Base-by-base conservation (phyloP, 1,284 basidiomycete species). In the Peniophora sp. region DNA sequence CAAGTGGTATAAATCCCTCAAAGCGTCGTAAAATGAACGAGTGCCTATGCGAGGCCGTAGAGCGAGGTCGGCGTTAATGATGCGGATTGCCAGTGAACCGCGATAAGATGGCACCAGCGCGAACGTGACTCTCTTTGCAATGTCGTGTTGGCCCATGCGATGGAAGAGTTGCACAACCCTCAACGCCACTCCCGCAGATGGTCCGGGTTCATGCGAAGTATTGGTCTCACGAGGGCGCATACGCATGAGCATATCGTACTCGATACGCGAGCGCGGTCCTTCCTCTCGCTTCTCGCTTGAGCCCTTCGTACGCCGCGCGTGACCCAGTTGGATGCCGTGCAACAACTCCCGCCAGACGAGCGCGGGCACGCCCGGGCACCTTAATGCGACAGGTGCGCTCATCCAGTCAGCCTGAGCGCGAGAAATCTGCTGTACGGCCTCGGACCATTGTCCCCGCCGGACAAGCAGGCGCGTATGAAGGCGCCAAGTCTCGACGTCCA, bases 1-100 rank as follows among this genome's bases (percentile, higher is more conserved):
- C 37, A 85, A 67, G 20, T 65, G 65, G 51, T 67, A 58, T 27
- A 64, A 48, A 24, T 53, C 79, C 62, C 41, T 66, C 64, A 58
- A 69, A 63, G 51, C 72, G 58, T 48, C 59, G 55, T 64, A 63
- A 53, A 68, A 69, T 12, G 54, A 52, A 22, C n/a, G 52, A 14
- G 55, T 35, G 6, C 59, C 53, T 10, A 51, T 57, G 27, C 43
- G 48, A 43, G 48, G 54, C 9, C 54, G 50, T 11, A 56, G 53
- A 3, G 54, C 54, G 32, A 71, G 42, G 51, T 67, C 63, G 35
- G 66, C 55, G 54, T 71, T 66, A 24, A 70, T 54, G 51, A 72
- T 63, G 9, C 62, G 55, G 17, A 66, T 54, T 39, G 65, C 58
- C 15, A 66, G 45, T 32, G 51, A 42, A 17, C 45, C 47, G 24